Evolutionary conservation across 495 filamentous ascomycete genomes (phyloP).

Genomic region (Lophium mytilinum): DNA sequence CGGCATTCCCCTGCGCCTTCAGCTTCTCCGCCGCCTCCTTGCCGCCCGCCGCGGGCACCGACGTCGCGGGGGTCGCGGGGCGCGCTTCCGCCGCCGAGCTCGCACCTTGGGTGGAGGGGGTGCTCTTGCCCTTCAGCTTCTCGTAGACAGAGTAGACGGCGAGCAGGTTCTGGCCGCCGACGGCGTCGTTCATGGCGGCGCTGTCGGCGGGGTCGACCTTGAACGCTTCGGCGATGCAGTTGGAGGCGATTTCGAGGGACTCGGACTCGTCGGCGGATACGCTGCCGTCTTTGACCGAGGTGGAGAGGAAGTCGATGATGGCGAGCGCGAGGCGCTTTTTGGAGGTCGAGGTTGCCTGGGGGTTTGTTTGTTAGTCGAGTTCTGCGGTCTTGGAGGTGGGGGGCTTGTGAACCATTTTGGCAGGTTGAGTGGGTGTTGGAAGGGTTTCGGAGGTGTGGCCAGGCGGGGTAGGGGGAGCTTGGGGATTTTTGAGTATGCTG

Average conservation of each 20-base stretch:
- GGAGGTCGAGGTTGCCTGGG: constrained; percentile 35
- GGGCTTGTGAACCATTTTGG: too few relatives aligned
- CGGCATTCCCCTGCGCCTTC: constrained; percentile 87
- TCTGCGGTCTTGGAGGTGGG: too few relatives aligned
- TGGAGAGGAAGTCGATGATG: constrained; percentile 87
- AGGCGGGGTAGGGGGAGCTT: too few relatives aligned
- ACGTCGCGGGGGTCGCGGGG: constrained; percentile 18
- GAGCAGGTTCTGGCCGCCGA: constrained; percentile 76
- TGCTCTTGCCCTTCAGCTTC: constrained; percentile 70
- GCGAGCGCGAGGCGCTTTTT: constrained; percentile 96
- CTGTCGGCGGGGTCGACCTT: constrained; percentile 78
- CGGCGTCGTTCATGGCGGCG: constrained; percentile 62
- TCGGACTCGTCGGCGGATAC: constrained; percentile 79
- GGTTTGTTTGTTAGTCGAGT: background rate
- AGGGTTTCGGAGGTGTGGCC: too few relatives aligned
- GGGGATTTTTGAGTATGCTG: too few relatives aligned
- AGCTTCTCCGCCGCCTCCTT: constrained; percentile 68
- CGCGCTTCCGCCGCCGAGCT: constrained; percentile 5
- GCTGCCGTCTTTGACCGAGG: constrained; percentile 80
- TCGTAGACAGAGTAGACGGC: constrained; percentile 93
- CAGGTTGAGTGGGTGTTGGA: too few relatives aligned
- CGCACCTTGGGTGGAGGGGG: constrained; percentile 13
- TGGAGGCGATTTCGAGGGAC: constrained; percentile 81
- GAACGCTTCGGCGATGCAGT: constrained; percentile 92
- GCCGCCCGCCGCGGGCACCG: constrained; percentile 29